Evolutionary conservation across 2,329 filamentous ascomycete species (phyloP), one percentile per base, ranked within the genome.

Genomic region (Sclerotinia nivalis): DNA sequence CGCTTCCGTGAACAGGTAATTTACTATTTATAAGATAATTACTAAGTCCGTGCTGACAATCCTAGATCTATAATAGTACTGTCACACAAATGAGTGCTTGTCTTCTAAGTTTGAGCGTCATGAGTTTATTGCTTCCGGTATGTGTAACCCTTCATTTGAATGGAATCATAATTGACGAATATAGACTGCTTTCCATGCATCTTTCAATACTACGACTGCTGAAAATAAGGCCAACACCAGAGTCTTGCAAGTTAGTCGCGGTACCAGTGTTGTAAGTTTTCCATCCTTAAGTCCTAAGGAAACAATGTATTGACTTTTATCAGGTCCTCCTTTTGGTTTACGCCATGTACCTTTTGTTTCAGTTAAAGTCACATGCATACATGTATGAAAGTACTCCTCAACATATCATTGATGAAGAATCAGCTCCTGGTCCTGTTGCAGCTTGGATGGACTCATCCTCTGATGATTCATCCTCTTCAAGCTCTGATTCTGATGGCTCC

Each of bases 1-100:
- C 89, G 93, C 72, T 97, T 89, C 80, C 90, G 91, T 78, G 94
- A 97, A 82, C 94, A 97, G 83, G 88, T 89, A 76, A 72, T 82
- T 75, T 54, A 25, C 13, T 25, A 45, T 34, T 47, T 28, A 22
- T n/a, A 18, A 45, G 12, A 40, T 47, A 34, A 43, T 18, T 45
- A 22, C 22, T 4, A 20, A 13, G 22, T 20, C 15, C 4, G 25
- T 37, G 56, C 73, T 77, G 54, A 77, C 43, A 13, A 6, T 31
- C 15, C 5, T 68, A 91, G 87, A 90, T 97, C 72, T 97, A 97
- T 82, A 97, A 97, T 82, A 96, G 89, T 81, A 97, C 93, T 31
- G 93, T 97, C 70, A 97, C 93, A 0, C 93, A 97, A 79, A 97
- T 97, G 93, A 97, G 93, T 79, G 94, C 94, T 66, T 97, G 93